Base-by-base conservation (phyloP, 495 filamentous ascomycete species). In the Beverwykella pulmonaria region DNA sequence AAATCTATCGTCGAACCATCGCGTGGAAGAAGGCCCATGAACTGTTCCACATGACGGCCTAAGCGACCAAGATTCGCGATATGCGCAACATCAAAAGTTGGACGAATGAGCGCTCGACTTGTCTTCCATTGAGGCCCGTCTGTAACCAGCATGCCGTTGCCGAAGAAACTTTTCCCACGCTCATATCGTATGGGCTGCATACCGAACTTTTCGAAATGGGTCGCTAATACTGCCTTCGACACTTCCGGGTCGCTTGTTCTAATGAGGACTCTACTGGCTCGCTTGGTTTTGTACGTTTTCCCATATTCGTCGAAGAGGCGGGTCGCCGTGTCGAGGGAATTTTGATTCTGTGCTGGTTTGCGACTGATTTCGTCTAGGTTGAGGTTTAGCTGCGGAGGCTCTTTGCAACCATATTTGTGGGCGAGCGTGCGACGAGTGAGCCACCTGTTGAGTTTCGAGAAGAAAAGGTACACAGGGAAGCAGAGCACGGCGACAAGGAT, bases 51-150 rank as follows among this genome's bases (percentile, higher is more conserved):
- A 76, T 94, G 89, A 9, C 79, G 76, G 5, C 94, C 90, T 53
- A 94, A 92, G 58, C 87, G 85, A 39, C 91, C 83, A 12, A 94
- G 81, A 72, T 96, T 90, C 30, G 86, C 85, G 34, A 96, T 85
- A 17, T 91, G 88, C 61, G 93, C 90, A 57, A 89, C 85, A 55
- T 86, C 83, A 75, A 96, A 97, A 76, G 92, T 90, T 1, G 92
- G 91, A 8, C 91, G 81, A 59, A 95, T 85, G 15, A 93, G 80
- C 68, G 90, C 86, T 41, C 92, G 86, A 53, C 85, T 89, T 54
- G 71, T 76, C 67, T 90, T 87, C 92, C 92, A 94, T 44, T 82
- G 67, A 36, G 85, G 80, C 12, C 89, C 88, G 71, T 94, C 90
- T 2, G 88, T 92, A n/a, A 82, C 82, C 75, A 74, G 57, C 46